Evolutionary conservation across 805 yeast species (phyloP).

Genomic region (Metschnikowia santaceciliae): DNA sequence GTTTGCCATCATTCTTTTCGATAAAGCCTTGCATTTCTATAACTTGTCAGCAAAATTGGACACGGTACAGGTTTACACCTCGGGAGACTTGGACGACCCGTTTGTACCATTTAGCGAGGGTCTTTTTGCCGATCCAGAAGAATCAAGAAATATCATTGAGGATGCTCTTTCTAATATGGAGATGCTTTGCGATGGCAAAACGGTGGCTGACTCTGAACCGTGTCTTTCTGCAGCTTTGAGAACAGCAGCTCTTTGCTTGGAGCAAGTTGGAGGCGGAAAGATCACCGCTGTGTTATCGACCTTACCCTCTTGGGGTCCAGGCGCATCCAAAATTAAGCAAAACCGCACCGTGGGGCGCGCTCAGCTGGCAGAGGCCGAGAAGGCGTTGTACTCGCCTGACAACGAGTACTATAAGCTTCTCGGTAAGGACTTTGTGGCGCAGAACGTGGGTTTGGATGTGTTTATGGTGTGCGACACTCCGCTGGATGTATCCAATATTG

Average conservation of each 20-base stretch:
- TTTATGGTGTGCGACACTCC: constrained; percentile 62
- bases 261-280: constrained; percentile 76
- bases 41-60: constrained; percentile 57
- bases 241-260: constrained; percentile 61
- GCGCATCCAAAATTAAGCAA: constrained; percentile 50
- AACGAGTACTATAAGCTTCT: constrained; percentile 59
- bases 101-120: constrained; percentile 80
- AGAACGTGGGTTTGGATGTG: constrained; percentile 72
- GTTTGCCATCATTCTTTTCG: constrained; percentile 74
- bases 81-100: constrained; percentile 70
- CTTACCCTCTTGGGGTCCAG: constrained; percentile 81
- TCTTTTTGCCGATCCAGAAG: constrained; percentile 73
- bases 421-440: constrained; percentile 50
- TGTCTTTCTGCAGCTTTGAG: constrained; percentile 77
- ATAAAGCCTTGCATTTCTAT: constrained; percentile 67
- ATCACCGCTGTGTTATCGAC: constrained; percentile 63
- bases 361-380: constrained; percentile 41
- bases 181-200: constrained; percentile 35
- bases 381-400: constrained; percentile 54
- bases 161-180: constrained; percentile 63
- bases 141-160: constrained; percentile 59
- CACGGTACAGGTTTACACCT: constrained; percentile 54
- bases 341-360: constrained; percentile 37
- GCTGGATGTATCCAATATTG: constrained; percentile 73
- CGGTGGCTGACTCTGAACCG: constrained; percentile 50